phyloP scores from a whole-genome alignment of 805 yeast species.

The Teunomyces gatunensis region DNA sequence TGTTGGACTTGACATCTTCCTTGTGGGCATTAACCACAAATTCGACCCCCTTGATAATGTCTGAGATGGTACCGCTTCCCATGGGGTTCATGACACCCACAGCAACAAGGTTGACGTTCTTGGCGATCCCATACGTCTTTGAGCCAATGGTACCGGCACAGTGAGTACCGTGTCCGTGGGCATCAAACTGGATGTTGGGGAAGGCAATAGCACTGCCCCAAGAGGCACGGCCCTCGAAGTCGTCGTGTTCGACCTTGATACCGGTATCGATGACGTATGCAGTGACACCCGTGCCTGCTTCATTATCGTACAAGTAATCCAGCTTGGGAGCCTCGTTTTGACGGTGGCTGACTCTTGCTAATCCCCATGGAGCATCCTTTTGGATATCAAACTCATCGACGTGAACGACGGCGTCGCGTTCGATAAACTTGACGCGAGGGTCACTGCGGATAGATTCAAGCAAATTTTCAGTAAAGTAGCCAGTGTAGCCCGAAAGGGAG shows the following conservation, averaged over 20 bases:
- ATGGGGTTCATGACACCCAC: conserved; percentile 40
- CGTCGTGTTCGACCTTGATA: conserved; percentile 56
- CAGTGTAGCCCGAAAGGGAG: conserved; percentile 17
- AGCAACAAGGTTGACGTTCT: conserved; percentile 44
- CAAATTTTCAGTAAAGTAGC: conserved; percentile 17
- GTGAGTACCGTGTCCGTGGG: conserved; percentile 92
- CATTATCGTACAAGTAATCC: conserved; percentile 42
- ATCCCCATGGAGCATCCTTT: conserved; percentile 42
- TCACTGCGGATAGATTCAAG: conserved; percentile 12
- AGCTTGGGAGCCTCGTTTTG: conserved; percentile 22
- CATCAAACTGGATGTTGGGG: conserved; percentile 48
- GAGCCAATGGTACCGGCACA: conserved; percentile 90
- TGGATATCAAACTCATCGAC: conserved; percentile 28
- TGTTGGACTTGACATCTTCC: conserved; percentile 42
- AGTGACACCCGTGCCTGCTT: conserved; percentile 51
- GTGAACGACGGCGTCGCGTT: conserved; percentile 21
- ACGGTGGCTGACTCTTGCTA: conserved; percentile 37
- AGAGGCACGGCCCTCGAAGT: conserved; percentile 59
- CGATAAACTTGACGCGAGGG: conserved; percentile 20
- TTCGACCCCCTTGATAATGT: conserved; percentile 44
- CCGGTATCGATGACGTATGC: conserved; percentile 89
- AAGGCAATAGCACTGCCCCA: conserved; percentile 50
- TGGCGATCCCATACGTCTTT: conserved; percentile 78
- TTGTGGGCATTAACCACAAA: conserved; percentile 40
- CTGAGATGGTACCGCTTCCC: conserved; percentile 41